Evolutionary conservation across 2,329 filamentous ascomycete genomes (phyloP), one percentile per base, ranked within the genome.

Genomic region (Dactylellina sp.): DNA sequence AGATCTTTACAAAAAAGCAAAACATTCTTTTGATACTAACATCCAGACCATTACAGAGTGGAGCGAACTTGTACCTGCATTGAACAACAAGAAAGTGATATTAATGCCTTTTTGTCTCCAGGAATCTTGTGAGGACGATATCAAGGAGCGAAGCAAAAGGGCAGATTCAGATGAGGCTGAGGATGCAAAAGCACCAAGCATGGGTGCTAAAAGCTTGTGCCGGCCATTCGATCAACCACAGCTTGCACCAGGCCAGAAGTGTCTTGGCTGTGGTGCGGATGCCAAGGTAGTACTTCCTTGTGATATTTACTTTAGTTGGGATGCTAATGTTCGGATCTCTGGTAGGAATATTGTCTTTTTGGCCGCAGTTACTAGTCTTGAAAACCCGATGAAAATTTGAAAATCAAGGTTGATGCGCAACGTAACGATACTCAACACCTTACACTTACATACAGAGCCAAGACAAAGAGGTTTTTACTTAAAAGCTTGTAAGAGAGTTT

Each of bases 41-140:
- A 89, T 93, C 75, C 86, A 95, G 78, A 84, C 90, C 76, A 85
- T 98, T 78, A 91, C 88, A 53, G 88, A 93, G 77, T 99, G 95
- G 95, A 89, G 92, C 40, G 90, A 97, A 60, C 96, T 99, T 64
- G 88, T 95, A 49, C 94, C 95, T 6, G 89, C 92, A 0, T 87
- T 99, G 42, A 95, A 99, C 82, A 85, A 87, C 80, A 96, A 96
- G 87, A 97, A 98, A 80, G 89, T 98, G 46, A 89, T 96, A 46
- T 84, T 98, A 72, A 96, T 98, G 77, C 94, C 94, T 60, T 91
- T 92, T 85, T 99, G 96, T 81, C 76, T 78, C 37, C 55, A 61
- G 11, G 87, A 88, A 72, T 88, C 91, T 81, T 98, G 94, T 80
- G 94, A 97, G 83, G 94, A 97, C 79, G 88, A 92, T 81, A 92